Percentiles rank a stretch among this genome's conserved stretches.
These are phyloP conservation scores for Pycnococcus provasolii DNA, from an alignment of 139 green algal genomes.

Conservation along the genomic window DNA sequence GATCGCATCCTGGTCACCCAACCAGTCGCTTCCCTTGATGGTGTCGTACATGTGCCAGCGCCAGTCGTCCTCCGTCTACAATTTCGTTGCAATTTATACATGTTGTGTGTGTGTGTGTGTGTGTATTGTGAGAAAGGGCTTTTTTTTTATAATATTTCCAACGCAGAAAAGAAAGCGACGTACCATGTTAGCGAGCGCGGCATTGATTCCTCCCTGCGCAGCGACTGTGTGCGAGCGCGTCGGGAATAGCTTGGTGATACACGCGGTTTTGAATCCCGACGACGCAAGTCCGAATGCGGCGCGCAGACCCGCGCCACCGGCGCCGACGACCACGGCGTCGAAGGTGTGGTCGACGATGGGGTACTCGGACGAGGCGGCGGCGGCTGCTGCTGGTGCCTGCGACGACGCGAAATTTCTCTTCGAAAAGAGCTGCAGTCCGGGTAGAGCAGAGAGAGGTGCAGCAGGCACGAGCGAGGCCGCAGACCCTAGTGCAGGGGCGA, in stretches of 20 bases:
- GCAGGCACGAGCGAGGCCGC: too few species aligned
- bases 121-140: too few species aligned
- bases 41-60: slow-evolving; percentile 99
- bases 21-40: slow-evolving; percentile 97
- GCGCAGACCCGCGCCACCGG: slow-evolving; percentile 80
- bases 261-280: slow-evolving; percentile 93
- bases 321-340: slow-evolving; percentile 92
- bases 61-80: slow-evolving; percentile 79
- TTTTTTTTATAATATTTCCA: too few species aligned
- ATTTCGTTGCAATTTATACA: too few species aligned
- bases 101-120: too few species aligned
- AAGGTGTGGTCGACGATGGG: slow-evolving; percentile 92
- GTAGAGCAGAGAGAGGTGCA: too few species aligned
- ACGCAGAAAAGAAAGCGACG: slow-evolving; percentile 11
- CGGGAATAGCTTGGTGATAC: slow-evolving; percentile 99
- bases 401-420: too few species aligned
- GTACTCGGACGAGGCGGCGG: slow-evolving; percentile 40
- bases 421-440: too few species aligned
- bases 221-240: slow-evolving; percentile 96
- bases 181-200: slow-evolving; percentile 93
- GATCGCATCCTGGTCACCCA: slow-evolving; percentile 61
- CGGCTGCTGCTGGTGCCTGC: neutral
- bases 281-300: slow-evolving; percentile 88
- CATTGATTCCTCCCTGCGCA: slow-evolving; percentile 95
- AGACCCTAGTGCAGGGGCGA: too few species aligned